These are phyloP conservation scores for Chlorella sp. DNA, from an alignment of 139 green algal genomes.

Conservation along the genomic window DNA sequence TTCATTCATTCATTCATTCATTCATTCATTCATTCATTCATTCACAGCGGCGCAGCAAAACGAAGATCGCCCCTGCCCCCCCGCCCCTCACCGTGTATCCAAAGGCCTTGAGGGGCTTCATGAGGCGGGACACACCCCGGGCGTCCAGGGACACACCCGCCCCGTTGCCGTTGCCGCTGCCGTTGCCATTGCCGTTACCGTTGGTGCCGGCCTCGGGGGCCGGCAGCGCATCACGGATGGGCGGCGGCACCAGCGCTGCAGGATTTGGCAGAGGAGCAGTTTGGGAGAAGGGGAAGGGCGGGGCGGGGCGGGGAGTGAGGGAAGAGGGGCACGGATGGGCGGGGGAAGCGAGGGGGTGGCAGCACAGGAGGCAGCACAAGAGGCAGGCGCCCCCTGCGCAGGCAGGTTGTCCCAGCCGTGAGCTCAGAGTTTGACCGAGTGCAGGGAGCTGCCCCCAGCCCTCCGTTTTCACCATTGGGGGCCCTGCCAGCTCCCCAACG, in stretches of 20 bases:
- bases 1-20: no score
- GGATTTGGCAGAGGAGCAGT: not conserved
- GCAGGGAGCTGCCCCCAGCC: no score
- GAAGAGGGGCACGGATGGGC: no score
- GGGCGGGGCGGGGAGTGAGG: not conserved
- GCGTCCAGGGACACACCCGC: not conserved
- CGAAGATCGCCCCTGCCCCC: no score
- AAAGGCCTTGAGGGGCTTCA: conserved; percentile 55
- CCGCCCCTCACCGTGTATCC: conserved; percentile 76
- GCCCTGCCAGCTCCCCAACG: no score
- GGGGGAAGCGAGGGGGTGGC: no score
- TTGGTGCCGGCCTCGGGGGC: not conserved
- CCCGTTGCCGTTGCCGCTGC: conserved; percentile 40
- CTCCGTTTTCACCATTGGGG: no score
- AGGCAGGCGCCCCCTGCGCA: no score
- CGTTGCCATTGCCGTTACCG: conserved; percentile 50
- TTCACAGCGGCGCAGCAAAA: no score
- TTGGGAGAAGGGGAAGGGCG: not conserved
- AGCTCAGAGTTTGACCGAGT: no score
- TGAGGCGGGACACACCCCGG: conserved; percentile 41
- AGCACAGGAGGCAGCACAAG: not conserved
- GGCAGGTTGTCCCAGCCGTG: no score
- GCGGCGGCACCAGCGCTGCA: conserved; percentile 4
- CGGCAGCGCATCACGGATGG: not conserved
- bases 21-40: no score